Evolutionary conservation across 257 asterid species (phyloP).

Genomic region (Eucommia ulmoides): DNA sequence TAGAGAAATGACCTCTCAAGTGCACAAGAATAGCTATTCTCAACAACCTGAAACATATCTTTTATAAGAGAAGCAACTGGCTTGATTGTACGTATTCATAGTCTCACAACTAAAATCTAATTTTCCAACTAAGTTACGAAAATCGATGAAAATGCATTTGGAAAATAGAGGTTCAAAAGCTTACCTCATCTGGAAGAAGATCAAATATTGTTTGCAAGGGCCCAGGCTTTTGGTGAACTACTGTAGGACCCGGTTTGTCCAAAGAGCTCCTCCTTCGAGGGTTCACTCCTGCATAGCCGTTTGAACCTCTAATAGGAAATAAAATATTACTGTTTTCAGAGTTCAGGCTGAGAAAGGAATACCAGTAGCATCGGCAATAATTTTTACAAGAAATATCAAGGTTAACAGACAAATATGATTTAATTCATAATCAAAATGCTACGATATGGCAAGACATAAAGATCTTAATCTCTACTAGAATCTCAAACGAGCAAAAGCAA

Average conservation of each 20-base stretch:
- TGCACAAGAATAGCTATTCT: constrained; percentile 93
- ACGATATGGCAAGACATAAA: too few relatives aligned
- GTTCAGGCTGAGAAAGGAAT: too few relatives aligned
- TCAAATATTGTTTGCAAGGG: constrained; percentile 74
- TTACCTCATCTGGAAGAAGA: constrained; percentile 87
- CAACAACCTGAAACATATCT: constrained; percentile 56
- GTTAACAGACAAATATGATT: neutral
- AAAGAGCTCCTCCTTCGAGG: constrained; percentile 26
- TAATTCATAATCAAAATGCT: too few relatives aligned
- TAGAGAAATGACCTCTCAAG: constrained; percentile 88
- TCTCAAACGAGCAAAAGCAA: too few relatives aligned
- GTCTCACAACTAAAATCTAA: too few relatives aligned
- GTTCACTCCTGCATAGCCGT: constrained; percentile 38
- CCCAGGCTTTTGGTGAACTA: constrained; percentile 70
- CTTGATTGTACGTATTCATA: too few relatives aligned
- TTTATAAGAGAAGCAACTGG: too few relatives aligned
- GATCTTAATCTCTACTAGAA: too few relatives aligned
- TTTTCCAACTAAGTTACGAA: too few relatives aligned
- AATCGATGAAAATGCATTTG: too few relatives aligned
- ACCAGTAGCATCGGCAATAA: too few relatives aligned
- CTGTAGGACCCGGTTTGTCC: constrained; percentile 46
- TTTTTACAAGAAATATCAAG: neutral
- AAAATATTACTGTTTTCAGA: neutral
- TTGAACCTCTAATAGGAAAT: constrained; percentile 41
- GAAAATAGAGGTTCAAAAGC: constrained; percentile 3